These are phyloP conservation scores for Trypanosoma lewisi DNA, from an alignment of 208 protist species.

Conservation along the genomic window DNA sequence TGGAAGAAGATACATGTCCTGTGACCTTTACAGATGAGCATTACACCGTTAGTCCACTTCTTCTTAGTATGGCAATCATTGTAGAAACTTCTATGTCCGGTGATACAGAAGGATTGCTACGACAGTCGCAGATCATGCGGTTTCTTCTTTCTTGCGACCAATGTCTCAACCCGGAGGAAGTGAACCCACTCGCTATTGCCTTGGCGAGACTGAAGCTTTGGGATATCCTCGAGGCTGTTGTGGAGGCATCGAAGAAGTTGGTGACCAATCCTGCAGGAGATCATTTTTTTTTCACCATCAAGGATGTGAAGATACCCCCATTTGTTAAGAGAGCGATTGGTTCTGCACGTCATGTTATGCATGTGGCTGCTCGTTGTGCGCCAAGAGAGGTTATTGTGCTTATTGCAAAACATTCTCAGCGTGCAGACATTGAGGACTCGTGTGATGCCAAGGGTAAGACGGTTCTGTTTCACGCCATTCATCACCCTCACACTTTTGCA, in stretches of 20 bases:
- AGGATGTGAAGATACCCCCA: constrained; percentile 47
- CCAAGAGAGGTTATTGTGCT: constrained; percentile 51
- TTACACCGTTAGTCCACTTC: constrained; percentile 43
- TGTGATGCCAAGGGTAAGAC: constrained; percentile 59
- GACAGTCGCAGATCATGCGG: constrained; percentile 43
- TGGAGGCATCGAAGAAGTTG: constrained; percentile 38
- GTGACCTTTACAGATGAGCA: constrained; percentile 25
- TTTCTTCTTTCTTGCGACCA: constrained; percentile 50
- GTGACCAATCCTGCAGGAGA: background rate
- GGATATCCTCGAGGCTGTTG: constrained; percentile 44
- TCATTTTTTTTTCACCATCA: constrained; percentile 53
- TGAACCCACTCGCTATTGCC: constrained; percentile 56
- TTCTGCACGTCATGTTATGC: constrained; percentile 61
- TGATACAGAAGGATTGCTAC: constrained; percentile 16
- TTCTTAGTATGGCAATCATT: constrained; percentile 47
- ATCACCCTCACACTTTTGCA: constrained; percentile 31
- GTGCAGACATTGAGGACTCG: constrained; percentile 56
- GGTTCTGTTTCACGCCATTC: constrained; percentile 59
- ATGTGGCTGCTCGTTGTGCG: constrained; percentile 43
- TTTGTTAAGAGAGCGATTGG: constrained; percentile 49
- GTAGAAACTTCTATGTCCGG: constrained; percentile 22
- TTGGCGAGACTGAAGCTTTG: constrained; percentile 45
- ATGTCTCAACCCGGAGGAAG: constrained; percentile 44
- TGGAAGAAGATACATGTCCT: constrained; percentile 2
- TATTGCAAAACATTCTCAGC: constrained; percentile 48